Evolutionary conservation across 305 asterid species (phyloP), one percentile per base, ranked within the genome.

Genomic region (Fraxinus baroniana): DNA sequence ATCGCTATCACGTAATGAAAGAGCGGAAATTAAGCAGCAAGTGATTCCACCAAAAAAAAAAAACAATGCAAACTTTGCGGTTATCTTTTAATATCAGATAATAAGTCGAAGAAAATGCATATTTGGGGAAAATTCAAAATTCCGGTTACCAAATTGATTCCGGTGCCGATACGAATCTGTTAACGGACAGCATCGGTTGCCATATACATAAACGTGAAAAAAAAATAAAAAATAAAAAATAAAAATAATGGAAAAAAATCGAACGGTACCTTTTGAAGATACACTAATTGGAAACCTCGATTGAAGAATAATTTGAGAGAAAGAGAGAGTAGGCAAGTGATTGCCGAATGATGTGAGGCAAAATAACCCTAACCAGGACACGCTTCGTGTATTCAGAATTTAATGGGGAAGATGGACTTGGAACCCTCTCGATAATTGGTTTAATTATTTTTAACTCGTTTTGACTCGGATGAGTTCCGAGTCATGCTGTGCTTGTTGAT

Each of bases 221-320:
- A 17, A 72, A 74, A 46, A 22, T 26, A 76, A 32, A 17, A 71
- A 74, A 46, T 22, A 33, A 35, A 35, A 30, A 30, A 30, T 1
- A 30, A 32, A 79, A 72, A 7, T 39, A 79, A 83, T 3, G 44
- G 24, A 4, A 46, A 12, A 79, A 6, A 77, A 46, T 33, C 7
- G 76, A 41, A 76, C 55, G 71, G 68, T 82, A 86, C 84, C 84
- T 72, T 55, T 49, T 37, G 64, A 35, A 52, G 32, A 75, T 66
- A 74, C 13, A 8, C 83, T 77, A 60, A 81, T 80, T 74, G 46
- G 79, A 79, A 78, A 60, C 85, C 86, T 87, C 87, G 86, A 83
- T 85, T 81, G 85, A 79, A 82, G 87, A 86, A 70, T 79, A 71
- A 82, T 73, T 44, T 57, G 77, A 18, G 77, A 78, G 85, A 81